A percentile compares a stretch with the other conserved stretches of the same genome.
Evolutionary conservation across 805 yeast genomes (phyloP).

Genomic region (Lipomyces lipofer): DNA sequence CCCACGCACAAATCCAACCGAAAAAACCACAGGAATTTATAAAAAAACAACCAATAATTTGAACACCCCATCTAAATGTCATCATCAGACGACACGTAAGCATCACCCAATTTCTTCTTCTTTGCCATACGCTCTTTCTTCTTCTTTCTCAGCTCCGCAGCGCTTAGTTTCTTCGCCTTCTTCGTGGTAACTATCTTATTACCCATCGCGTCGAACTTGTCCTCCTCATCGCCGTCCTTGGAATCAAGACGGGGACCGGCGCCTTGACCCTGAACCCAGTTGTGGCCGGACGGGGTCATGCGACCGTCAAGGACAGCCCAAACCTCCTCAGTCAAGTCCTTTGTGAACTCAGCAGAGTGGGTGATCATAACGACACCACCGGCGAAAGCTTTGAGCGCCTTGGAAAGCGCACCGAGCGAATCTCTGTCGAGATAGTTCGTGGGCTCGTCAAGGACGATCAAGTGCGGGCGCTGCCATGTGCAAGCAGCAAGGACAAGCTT

Average conservation of each 20-base stretch:
- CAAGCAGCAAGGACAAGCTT: conserved; percentile 99
- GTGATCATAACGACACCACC: conserved; percentile 99
- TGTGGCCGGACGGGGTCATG: conserved; percentile 99
- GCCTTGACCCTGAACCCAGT: conserved; percentile 99
- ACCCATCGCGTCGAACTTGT: conserved; percentile 99
- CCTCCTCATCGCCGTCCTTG: conserved; percentile 91
- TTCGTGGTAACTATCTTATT: conserved; percentile 96
- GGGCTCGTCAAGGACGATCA: conserved; percentile 99
- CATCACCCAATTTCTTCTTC: conserved; percentile 99
- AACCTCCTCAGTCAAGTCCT: conserved; percentile 98
- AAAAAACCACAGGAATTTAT: neutral
- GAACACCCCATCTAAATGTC: conserved; percentile 60
- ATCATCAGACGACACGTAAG: conserved; percentile 97
- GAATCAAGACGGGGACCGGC: conserved; percentile 96
- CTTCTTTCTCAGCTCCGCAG: conserved; percentile 99
- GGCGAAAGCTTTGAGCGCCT: conserved; percentile 97
- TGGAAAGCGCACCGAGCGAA: conserved; percentile 98
- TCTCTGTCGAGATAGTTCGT: conserved; percentile 99
- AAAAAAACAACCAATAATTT: conserved; percentile 2
- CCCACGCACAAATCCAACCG: conserved; percentile 1
- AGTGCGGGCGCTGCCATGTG: conserved; percentile 99
- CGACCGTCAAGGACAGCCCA: conserved; percentile 99
- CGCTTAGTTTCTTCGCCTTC: conserved; percentile 96
- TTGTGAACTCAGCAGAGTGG: conserved; percentile 99
- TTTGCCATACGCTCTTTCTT: conserved; percentile 99